phyloP scores from a whole-genome alignment of 202 grass and related monocot genomes.

The Setaria italica region DNA sequence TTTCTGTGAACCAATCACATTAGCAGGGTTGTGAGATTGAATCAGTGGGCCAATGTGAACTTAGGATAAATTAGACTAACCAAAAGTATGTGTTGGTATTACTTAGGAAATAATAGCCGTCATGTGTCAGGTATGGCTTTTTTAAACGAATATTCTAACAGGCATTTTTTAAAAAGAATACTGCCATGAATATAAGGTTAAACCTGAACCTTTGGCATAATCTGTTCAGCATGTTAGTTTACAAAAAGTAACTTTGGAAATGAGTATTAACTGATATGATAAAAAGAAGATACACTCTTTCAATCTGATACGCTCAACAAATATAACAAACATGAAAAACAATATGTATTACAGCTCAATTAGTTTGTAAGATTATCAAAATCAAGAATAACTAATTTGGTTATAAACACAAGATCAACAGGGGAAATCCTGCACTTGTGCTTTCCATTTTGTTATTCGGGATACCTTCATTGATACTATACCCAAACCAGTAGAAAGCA shows the following conservation, averaged over 20 bases:
- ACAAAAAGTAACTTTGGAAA: background rate
- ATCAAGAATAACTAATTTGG: background rate
- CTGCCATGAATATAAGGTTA: background rate
- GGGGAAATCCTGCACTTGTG: background rate
- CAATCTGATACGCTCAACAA: background rate
- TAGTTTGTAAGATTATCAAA: background rate
- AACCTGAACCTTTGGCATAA: background rate
- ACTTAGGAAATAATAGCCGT: background rate
- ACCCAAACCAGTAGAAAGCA: background rate
- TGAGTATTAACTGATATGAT: background rate
- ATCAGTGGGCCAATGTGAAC: too few species aligned
- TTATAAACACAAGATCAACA: background rate
- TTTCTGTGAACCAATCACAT: too few species aligned
- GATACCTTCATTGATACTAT: background rate
- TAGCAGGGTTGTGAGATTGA: too few species aligned
- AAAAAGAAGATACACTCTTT: background rate
- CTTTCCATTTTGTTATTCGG: background rate
- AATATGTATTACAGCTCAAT: background rate
- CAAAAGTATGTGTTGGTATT: too few species aligned
- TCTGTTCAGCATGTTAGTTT: background rate
- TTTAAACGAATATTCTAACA: too few species aligned
- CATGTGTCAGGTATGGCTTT: background rate
- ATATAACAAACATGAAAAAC: constrained; percentile 3
- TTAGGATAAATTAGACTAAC: too few species aligned
- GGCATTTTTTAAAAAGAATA: background rate